Percentiles rank a stretch among this genome's conserved stretches.
Conservation (phyloP, 2,329 filamentous ascomycete genomes). For the Penicillium sp. region DNA sequence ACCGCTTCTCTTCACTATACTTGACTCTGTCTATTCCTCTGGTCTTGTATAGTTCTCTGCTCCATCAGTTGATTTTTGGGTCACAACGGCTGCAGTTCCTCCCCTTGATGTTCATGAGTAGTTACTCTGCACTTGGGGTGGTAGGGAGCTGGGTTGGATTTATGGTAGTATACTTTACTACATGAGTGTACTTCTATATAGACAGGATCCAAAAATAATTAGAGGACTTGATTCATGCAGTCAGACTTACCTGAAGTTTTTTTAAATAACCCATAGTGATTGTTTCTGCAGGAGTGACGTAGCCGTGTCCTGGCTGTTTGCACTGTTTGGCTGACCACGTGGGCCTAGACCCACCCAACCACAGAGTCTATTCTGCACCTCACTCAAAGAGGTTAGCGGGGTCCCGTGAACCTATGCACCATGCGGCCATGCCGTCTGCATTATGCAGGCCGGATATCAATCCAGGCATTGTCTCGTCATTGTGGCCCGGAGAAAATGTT, state of each 20-base stretch:
- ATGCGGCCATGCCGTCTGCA: constrained; percentile 20
- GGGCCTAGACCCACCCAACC: constrained; percentile 24
- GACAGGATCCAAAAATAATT: not conserved
- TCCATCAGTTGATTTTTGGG: constrained; percentile 84
- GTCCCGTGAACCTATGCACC: constrained; percentile 18
- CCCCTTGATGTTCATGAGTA: constrained; percentile 95
- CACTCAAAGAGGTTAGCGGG: constrained; percentile 16
- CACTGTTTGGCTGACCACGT: constrained; percentile 28
- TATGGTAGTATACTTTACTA: constrained; percentile 84
- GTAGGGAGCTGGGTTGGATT: constrained; percentile 95
- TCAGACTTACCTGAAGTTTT: not conserved
- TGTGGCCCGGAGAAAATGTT: not conserved
- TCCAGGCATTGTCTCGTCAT: constrained; percentile 5
- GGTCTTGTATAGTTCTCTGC: constrained; percentile 81
- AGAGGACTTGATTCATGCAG: not conserved
- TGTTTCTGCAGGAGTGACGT: constrained; percentile 8
- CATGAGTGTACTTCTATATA: constrained; percentile 21
- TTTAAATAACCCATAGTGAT: not conserved
- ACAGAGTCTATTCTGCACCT: constrained; percentile 24
- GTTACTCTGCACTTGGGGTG: constrained; percentile 91
- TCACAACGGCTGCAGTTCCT: constrained; percentile 76
- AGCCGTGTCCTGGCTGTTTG: constrained; percentile 15
- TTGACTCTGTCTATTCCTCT: constrained; percentile 87
- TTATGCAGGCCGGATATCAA: constrained; percentile 21
- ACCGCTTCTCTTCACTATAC: constrained; percentile 87